Percentiles rank a stretch among this genome's conserved stretches.
phyloP scores from a whole-genome alignment of 352 stramenopile species.

The Bremia lactucae region DNA sequence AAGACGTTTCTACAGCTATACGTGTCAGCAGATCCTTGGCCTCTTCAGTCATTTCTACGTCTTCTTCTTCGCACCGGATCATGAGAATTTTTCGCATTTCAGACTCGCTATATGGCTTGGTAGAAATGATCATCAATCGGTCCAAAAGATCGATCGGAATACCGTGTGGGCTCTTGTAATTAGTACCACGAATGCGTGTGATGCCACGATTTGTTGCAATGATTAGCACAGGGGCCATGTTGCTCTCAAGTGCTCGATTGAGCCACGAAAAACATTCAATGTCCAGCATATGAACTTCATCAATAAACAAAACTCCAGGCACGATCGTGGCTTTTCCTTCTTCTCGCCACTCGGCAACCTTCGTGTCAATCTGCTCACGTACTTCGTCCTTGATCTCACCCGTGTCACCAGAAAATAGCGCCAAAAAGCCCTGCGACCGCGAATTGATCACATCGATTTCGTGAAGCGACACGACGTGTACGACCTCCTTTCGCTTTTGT shows the following conservation, averaged over 20 bases:
- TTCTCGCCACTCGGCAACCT: conserved; percentile 93
- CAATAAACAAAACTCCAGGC: conserved; percentile 98
- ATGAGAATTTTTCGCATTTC: conserved; percentile 96
- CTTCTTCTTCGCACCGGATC: conserved; percentile 96
- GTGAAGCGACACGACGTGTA: conserved; percentile 96
- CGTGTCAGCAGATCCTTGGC: conserved; percentile 95
- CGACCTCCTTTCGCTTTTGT: conserved; percentile 97
- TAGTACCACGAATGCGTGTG: conserved; percentile 96
- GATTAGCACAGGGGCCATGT: conserved; percentile 97
- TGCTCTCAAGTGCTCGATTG: conserved; percentile 95
- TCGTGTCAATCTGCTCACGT: conserved; percentile 97
- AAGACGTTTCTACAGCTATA: conserved; percentile 96
- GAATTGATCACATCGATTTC: conserved; percentile 99
- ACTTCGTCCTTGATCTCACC: conserved; percentile 99
- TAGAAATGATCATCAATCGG: conserved; percentile 98
- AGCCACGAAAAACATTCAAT: conserved; percentile 99
- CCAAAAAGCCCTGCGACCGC: conserved; percentile 97
- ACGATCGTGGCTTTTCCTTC: conserved; percentile 97
- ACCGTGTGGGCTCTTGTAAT: conserved; percentile 97
- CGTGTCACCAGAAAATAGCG: conserved; percentile 98
- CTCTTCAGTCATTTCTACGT: conserved; percentile 97
- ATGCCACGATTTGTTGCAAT: conserved; percentile 99
- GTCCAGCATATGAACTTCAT: conserved; percentile 99
- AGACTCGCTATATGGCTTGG: conserved; percentile 90
- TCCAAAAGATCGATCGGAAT: conserved; percentile 98